These are phyloP conservation scores for Inga laurina DNA, from an alignment of 306 rosid species.

Conservation along the genomic window DNA sequence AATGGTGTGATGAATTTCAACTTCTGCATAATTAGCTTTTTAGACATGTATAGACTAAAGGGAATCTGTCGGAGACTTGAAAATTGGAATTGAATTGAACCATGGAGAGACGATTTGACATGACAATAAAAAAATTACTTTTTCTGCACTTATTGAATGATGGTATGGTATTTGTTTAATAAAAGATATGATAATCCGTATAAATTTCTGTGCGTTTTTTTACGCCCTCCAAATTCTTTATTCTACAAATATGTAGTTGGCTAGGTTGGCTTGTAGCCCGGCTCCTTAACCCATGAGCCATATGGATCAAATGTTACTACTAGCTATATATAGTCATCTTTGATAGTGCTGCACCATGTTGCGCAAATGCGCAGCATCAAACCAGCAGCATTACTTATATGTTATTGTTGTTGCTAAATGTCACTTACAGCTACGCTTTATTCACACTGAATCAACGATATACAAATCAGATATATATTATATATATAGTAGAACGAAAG, in stretches of 20 bases:
- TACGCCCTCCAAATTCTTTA: background rate
- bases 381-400: background rate
- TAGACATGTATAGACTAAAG: background rate
- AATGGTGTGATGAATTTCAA: background rate
- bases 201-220: background rate
- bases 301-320: background rate
- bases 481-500: background rate
- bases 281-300: background rate
- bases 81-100: background rate
- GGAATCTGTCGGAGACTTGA: background rate
- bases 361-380: background rate
- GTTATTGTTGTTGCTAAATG: background rate
- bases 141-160: constrained; percentile 42
- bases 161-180: constrained; percentile 24
- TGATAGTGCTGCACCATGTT: background rate
- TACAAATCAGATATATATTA: background rate
- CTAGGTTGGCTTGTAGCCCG: background rate
- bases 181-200: constrained; percentile 4
- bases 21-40: background rate
- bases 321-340: background rate
- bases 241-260: background rate
- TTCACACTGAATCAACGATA: background rate
- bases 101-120: background rate
- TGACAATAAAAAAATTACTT: background rate
- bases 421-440: background rate